Evolutionary conservation across 352 stramenopile genomes (phyloP).

Genomic region (Phytopythium ostracodes): DNA sequence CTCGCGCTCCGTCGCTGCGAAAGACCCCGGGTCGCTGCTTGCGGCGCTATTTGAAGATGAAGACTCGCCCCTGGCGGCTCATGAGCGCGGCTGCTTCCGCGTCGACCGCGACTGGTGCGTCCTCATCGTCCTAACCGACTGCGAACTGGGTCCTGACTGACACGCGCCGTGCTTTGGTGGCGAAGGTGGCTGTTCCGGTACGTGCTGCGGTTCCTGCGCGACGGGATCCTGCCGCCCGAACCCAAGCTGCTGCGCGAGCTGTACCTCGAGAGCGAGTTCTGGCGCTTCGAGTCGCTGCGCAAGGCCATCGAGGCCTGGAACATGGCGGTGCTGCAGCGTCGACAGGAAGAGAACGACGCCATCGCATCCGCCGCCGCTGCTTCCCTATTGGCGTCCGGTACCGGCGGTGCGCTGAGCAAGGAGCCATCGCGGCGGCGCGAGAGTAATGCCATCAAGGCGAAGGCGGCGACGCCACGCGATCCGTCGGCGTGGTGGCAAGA

Average conservation of each 20-base stretch:
- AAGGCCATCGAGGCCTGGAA: slow-evolving; percentile 76
- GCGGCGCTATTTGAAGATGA: slow-evolving; percentile 51
- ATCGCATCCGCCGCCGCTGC: not conserved
- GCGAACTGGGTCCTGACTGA: not conserved
- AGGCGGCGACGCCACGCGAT: slow-evolving; percentile 12
- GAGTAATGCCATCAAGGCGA: not conserved
- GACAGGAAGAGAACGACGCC: slow-evolving; percentile 5
- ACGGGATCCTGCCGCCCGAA: slow-evolving; percentile 64
- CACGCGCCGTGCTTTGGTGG: not conserved
- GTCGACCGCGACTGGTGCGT: slow-evolving; percentile 66
- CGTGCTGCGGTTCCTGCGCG: slow-evolving; percentile 74
- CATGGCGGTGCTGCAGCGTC: slow-evolving; percentile 44
- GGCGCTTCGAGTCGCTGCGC: slow-evolving; percentile 72
- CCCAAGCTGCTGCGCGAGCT: slow-evolving; percentile 57
- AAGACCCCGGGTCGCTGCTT: slow-evolving; percentile 58
- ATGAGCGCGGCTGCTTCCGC: slow-evolving; percentile 69
- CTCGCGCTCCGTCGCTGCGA: slow-evolving; percentile 37
- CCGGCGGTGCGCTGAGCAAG: not conserved
- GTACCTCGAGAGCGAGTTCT: slow-evolving; percentile 83
- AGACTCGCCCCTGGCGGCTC: slow-evolving; percentile 50
- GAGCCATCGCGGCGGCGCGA: not conserved
- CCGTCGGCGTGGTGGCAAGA: slow-evolving; percentile 59
- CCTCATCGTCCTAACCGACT: not conserved
- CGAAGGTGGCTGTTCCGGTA: slow-evolving; percentile 72
- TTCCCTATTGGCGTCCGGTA: not conserved